Conservation (phyloP, 169 alveolate genomes). For the Perkinsus marinus region DNA sequence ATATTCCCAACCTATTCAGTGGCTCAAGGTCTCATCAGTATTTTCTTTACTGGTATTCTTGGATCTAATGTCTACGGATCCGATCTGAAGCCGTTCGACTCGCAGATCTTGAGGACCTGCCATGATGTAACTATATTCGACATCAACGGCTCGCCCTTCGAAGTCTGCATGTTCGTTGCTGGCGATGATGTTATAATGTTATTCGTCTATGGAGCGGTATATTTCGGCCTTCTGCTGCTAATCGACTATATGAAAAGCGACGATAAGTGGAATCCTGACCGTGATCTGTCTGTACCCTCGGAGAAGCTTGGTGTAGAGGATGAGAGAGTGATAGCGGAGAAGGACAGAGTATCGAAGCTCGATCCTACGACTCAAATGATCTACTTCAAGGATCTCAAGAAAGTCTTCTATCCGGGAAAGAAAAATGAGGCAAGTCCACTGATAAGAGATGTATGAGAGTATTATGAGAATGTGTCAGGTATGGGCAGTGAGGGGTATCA, state of each 20-base stretch:
- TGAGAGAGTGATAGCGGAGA: not conserved
- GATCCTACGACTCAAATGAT: not conserved
- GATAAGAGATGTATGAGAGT: not conserved
- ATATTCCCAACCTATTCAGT: not conserved
- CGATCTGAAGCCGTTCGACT: not conserved
- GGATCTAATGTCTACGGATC: not conserved
- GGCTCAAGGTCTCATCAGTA: not conserved
- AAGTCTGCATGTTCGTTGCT: not conserved
- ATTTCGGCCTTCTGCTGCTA: not conserved
- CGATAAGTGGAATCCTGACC: not conserved
- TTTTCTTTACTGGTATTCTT: not conserved
- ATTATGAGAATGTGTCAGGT: not conserved
- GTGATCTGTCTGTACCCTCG: not conserved
- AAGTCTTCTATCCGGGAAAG: not conserved
- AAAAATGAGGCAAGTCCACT: not conserved
- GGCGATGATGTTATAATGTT: not conserved
- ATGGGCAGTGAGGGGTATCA: slow-evolving; percentile 50
- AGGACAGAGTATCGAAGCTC: not conserved
- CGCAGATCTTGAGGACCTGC: not conserved
- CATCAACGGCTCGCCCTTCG: not conserved
- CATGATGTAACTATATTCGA: not conserved
- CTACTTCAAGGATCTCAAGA: not conserved
- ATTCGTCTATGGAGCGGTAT: not conserved
- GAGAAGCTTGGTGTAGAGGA: not conserved
- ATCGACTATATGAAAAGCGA: not conserved